Evolutionary conservation across 2,329 filamentous ascomycete species (phyloP).

Genomic region (Epichloe gansuensis): DNA sequence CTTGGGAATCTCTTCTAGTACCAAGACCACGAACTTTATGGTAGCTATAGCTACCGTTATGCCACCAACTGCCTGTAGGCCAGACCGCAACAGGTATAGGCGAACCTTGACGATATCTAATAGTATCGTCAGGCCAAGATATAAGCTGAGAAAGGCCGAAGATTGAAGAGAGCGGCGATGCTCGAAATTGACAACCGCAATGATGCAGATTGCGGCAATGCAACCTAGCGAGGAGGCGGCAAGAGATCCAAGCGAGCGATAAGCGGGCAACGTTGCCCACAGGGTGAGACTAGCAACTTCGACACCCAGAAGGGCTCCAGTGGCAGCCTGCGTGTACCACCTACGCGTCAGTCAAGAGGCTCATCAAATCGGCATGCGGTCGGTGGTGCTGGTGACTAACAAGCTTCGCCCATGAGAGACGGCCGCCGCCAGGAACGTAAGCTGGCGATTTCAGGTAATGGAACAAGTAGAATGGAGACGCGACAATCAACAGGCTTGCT

Average conservation of each 20-base stretch:
- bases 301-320: constrained; percentile 14
- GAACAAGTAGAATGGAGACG: constrained; percentile 3
- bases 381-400: constrained; percentile 3
- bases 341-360: no score
- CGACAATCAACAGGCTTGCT: constrained; percentile 3
- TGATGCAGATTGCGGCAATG: constrained; percentile 13
- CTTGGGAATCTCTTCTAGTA: constrained; percentile 22
- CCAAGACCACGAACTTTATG: constrained; percentile 21
- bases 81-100: constrained; percentile 11
- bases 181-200: constrained; percentile 18
- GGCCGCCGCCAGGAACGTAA: neutral
- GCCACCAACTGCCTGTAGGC: neutral
- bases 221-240: constrained; percentile 16
- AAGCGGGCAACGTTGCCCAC: constrained; percentile 1
- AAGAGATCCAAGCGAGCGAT: constrained; percentile 15
- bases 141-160: constrained; percentile 27
- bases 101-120: constrained; percentile 27
- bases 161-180: constrained; percentile 25
- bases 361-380: neutral
- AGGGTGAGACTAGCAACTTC: constrained; percentile 17
- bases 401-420: constrained; percentile 11
- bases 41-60: constrained; percentile 19
- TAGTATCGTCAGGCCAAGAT: constrained; percentile 26
- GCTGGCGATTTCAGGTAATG: constrained; percentile 5
- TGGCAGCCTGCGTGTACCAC: constrained; percentile 8